Evolutionary conservation across 1,139 yeast genomes (phyloP).

Genomic region (Zygoascus hellenicus): DNA sequence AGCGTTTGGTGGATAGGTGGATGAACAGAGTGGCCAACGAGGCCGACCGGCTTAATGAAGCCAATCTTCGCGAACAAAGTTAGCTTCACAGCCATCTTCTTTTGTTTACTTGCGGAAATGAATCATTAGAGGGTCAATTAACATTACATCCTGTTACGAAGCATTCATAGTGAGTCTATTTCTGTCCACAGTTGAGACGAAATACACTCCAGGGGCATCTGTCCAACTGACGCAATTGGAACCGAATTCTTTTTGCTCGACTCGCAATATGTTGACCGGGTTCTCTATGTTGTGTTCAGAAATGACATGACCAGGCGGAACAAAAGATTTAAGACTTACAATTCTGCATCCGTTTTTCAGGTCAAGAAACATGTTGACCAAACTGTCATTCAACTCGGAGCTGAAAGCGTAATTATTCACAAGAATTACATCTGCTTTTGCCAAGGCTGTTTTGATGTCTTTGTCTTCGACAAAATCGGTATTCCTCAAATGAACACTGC

Average conservation of each 20-base stretch:
- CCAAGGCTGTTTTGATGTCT: constrained; percentile 48
- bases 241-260: constrained; percentile 59
- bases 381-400: constrained; percentile 59
- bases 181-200: constrained; percentile 62
- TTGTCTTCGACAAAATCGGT: constrained; percentile 65
- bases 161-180: constrained; percentile 14
- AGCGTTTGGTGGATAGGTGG: constrained; percentile 53
- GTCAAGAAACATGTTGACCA: constrained; percentile 58
- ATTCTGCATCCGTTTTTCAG: constrained; percentile 71
- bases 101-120: too few relatives aligned
- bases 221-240: constrained; percentile 87
- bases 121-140: not conserved
- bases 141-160: not conserved
- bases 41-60: constrained; percentile 55
- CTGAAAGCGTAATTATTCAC: constrained; percentile 83
- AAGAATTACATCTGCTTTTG: constrained; percentile 63
- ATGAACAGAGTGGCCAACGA: constrained; percentile 51
- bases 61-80: constrained; percentile 29
- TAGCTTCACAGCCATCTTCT: not conserved
- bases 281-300: constrained; percentile 48
- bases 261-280: constrained; percentile 56
- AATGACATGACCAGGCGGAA: constrained; percentile 48
- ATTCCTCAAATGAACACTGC: constrained; percentile 53
- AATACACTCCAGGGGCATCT: constrained; percentile 74
- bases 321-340: constrained; percentile 71